phyloP scores from a whole-genome alignment of 257 asterid species.

The Scutellaria minor region DNA sequence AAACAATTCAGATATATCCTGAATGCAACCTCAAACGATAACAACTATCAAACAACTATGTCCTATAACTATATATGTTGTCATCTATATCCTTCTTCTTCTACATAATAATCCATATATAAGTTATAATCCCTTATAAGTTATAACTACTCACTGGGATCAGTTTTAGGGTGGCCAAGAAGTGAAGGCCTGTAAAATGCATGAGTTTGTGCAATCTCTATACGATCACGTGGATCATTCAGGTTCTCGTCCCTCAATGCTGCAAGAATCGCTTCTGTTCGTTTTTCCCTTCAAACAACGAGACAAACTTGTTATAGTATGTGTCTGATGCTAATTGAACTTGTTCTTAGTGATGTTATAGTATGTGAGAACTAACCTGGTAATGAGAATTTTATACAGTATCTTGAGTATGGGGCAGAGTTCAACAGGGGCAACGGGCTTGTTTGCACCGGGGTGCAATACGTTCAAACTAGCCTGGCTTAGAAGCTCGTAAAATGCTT shows the following conservation, averaged over 20 bases:
- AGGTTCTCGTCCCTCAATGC: slow-evolving; percentile 83
- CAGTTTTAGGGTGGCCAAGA: slow-evolving; percentile 52
- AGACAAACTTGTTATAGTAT: background rate
- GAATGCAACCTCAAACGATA: slow-evolving; percentile 5
- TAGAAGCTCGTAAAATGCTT: slow-evolving; percentile 82
- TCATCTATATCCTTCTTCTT: background rate
- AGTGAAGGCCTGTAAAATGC: slow-evolving; percentile 94
- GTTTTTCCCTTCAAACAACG: slow-evolving; percentile 59
- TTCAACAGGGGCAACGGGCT: slow-evolving; percentile 83
- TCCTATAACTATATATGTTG: background rate
- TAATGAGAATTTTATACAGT: slow-evolving; percentile 69
- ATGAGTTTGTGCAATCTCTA: slow-evolving; percentile 85
- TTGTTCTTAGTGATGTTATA: background rate
- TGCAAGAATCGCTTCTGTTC: slow-evolving; percentile 65
- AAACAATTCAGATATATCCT: slow-evolving; percentile 7
- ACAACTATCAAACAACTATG: slow-evolving; percentile 3
- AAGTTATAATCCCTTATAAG: no score
- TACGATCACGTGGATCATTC: slow-evolving; percentile 90
- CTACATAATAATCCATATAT: slow-evolving; percentile 14
- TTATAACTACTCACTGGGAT: background rate
- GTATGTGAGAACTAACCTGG: slow-evolving; percentile 44
- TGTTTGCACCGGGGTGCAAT: slow-evolving; percentile 72
- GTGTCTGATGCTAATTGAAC: background rate
- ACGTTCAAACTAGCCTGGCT: slow-evolving; percentile 77
- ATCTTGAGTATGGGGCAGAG: slow-evolving; percentile 85